Conservation (phyloP, 2,329 filamentous ascomycete genomes). For the Fusarium coicis region DNA sequence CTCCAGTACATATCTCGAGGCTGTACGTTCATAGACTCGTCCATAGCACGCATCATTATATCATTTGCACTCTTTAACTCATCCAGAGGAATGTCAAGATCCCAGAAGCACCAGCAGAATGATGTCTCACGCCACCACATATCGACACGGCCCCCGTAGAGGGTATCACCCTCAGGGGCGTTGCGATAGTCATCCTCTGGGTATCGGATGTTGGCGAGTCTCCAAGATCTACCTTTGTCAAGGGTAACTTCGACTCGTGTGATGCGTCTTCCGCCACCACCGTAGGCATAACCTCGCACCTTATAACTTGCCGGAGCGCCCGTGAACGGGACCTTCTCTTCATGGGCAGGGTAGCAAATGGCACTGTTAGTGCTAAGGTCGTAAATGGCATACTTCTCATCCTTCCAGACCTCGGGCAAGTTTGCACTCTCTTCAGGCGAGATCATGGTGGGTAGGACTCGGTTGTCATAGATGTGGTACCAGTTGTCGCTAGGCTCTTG, state of each 20-base stretch:
- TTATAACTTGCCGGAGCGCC: constrained; percentile 66
- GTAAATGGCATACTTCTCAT: constrained; percentile 93
- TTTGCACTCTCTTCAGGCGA: constrained; percentile 82
- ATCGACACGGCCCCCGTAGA: constrained; percentile 83
- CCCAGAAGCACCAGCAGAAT: constrained; percentile 96
- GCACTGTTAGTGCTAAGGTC: constrained; percentile 90
- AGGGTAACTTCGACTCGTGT: constrained; percentile 86
- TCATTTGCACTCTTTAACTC: constrained; percentile 74
- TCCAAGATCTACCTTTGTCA: constrained; percentile 85
- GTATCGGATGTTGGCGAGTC: constrained; percentile 80
- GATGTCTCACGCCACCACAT: constrained; percentile 83
- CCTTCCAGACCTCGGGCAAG: constrained; percentile 81
- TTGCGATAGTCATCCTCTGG: constrained; percentile 85
- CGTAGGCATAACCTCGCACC: constrained; percentile 85
- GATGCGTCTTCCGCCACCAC: constrained; percentile 85
- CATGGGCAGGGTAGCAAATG: constrained; percentile 81
- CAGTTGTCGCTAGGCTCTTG: constrained; percentile 86
- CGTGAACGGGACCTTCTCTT: constrained; percentile 70
- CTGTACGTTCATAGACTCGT: constrained; percentile 87
- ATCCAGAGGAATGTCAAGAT: constrained; percentile 71
- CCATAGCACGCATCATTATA: constrained; percentile 87
- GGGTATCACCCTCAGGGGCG: constrained; percentile 65
- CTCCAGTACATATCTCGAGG: constrained; percentile 97
- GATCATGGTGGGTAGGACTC: constrained; percentile 87
- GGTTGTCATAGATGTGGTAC: constrained; percentile 96